These are phyloP conservation scores for Microbotryum violaceum DNA, from an alignment of 1,284 basidiomycete genomes.

Conservation along the genomic window DNA sequence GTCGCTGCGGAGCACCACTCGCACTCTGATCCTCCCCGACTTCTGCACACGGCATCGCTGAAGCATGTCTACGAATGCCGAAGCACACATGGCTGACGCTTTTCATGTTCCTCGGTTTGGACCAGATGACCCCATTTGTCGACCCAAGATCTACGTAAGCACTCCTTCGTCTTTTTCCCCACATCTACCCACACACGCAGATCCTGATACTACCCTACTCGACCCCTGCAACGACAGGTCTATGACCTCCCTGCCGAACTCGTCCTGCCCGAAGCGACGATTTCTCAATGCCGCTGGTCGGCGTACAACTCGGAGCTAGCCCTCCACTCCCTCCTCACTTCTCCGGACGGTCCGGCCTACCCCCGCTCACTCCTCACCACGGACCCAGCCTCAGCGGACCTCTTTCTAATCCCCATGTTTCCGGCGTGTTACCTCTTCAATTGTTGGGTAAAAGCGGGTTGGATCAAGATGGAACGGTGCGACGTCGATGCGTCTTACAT, in stretches of 20 bases:
- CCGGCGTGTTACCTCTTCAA: constrained; percentile 28
- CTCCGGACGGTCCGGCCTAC: not conserved
- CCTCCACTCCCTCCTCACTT: constrained; percentile 13
- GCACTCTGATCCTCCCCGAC: no score
- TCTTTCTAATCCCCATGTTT: constrained; percentile 27
- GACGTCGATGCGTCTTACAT: constrained; percentile 22
- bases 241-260: constrained; percentile 19
- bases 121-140: constrained; percentile 17
- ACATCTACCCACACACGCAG: accelerated
- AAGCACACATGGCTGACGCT: not conserved
- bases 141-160: constrained; percentile 18
- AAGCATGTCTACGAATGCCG: not conserved
- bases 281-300: constrained; percentile 28
- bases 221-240: constrained; percentile 5
- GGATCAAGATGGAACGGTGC: constrained; percentile 22
- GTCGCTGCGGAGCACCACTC: not conserved
- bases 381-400: constrained; percentile 18
- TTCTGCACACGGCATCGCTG: not conserved
- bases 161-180: not conserved
- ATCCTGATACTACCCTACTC: not conserved
- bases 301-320: constrained; percentile 29
- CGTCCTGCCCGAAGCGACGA: constrained; percentile 8
- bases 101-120: not conserved
- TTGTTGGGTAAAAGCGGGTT: constrained; percentile 26
- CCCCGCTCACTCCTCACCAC: not conserved